Conservation (phyloP, 1,284 basidiomycete species). For the Cryptococcus sp. region DNA sequence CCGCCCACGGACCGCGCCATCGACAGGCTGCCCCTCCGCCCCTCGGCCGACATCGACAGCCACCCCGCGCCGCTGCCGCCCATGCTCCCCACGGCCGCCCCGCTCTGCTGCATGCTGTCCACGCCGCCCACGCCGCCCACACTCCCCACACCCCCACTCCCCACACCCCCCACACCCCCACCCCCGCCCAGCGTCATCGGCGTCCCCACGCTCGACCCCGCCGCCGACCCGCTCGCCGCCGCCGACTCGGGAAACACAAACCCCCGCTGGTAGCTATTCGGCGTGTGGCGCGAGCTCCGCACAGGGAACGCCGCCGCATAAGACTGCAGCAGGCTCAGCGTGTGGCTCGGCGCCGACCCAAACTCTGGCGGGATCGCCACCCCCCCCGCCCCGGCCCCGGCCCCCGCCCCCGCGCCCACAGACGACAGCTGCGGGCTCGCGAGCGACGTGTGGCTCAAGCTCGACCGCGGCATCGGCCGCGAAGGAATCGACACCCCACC, state of each 20-base stretch:
- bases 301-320: constrained; percentile 41
- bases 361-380: constrained; percentile 25
- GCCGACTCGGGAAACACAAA: constrained; percentile 19
- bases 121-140: too few relatives aligned
- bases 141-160: too few relatives aligned
- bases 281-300: constrained; percentile 24
- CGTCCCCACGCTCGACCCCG: too few relatives aligned
- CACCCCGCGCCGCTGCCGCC: too few relatives aligned
- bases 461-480: constrained; percentile 29
- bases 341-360: constrained; percentile 38
- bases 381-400: not conserved
- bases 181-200: too few relatives aligned
- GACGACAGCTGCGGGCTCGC: constrained; percentile 15
- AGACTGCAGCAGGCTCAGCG: constrained; percentile 32
- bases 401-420: too few relatives aligned
- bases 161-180: too few relatives aligned
- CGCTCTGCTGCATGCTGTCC: too few relatives aligned
- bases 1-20: constrained; percentile 19
- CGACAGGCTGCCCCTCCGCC: too few relatives aligned
- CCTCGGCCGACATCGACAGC: too few relatives aligned
- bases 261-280: constrained; percentile 16
- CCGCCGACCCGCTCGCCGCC: too few relatives aligned
- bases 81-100: too few relatives aligned
- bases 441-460: constrained; percentile 41
- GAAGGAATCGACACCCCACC: constrained; percentile 21